Percentiles rank a stretch among this genome's conserved stretches.
These are phyloP conservation scores for Opeltia flavorubescens DNA, from an alignment of 495 filamentous ascomycete genomes.

Conservation along the genomic window DNA sequence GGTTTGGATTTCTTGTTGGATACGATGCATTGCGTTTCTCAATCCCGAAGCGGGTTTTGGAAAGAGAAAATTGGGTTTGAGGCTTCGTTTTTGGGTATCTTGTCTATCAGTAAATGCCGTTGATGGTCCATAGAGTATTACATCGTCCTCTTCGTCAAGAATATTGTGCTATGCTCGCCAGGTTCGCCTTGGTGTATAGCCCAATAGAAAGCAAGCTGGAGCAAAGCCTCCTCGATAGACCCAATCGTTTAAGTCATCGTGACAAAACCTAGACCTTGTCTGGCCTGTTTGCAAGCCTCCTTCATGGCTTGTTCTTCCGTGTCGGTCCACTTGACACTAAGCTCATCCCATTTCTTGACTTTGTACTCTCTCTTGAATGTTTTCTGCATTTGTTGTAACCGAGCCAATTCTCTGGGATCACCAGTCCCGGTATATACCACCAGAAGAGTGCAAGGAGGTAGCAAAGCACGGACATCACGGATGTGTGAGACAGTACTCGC, in stretches of 20 bases:
- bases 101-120: too few relatives aligned
- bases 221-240: too few relatives aligned
- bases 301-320: slow-evolving; percentile 65
- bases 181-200: too few relatives aligned
- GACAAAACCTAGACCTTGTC: slow-evolving; percentile 70
- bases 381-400: slow-evolving; percentile 58
- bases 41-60: too few relatives aligned
- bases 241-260: neutral
- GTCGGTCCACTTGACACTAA: slow-evolving; percentile 86
- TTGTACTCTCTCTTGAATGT: slow-evolving; percentile 64
- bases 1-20: too few relatives aligned
- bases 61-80: too few relatives aligned
- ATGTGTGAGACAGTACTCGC: slow-evolving; percentile 42
- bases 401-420: slow-evolving; percentile 64
- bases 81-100: too few relatives aligned
- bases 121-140: too few relatives aligned
- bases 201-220: too few relatives aligned
- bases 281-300: slow-evolving; percentile 52
- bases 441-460: slow-evolving; percentile 75
- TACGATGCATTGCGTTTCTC: too few relatives aligned
- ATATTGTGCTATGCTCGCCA: too few relatives aligned
- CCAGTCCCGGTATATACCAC: slow-evolving; percentile 83
- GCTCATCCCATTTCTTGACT: slow-evolving; percentile 71
- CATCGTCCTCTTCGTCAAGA: too few relatives aligned
- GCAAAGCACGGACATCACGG: slow-evolving; percentile 50